Evolutionary conservation across 2,329 filamentous ascomycete species (phyloP).

Genomic region (Alternaria infectoria): DNA sequence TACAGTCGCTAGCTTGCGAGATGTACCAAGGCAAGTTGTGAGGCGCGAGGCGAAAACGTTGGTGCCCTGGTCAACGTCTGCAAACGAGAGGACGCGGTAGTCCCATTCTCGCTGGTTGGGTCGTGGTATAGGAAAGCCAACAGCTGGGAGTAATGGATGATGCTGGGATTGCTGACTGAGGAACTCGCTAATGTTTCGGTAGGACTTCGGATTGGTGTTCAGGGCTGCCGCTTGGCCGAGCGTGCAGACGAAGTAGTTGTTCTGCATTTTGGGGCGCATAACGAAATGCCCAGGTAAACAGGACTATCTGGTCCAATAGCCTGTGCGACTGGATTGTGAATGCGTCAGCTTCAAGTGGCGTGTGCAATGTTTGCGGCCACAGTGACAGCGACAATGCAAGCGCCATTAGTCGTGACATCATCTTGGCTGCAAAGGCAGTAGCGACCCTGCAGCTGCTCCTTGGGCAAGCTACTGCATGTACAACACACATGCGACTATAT

Average conservation of each 20-base stretch:
- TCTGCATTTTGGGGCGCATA: constrained; percentile 25
- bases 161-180: constrained; percentile 56
- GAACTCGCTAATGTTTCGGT: constrained; percentile 58
- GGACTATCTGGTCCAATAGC: not conserved
- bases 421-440: constrained; percentile 14
- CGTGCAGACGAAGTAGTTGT: constrained; percentile 67
- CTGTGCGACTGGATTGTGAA: not conserved
- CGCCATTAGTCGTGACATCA: constrained; percentile 38
- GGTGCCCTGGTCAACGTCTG: constrained; percentile 44
- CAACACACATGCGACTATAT: not conserved
- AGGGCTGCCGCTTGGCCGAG: constrained; percentile 60
- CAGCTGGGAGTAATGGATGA: constrained; percentile 52
- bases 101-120: constrained; percentile 27
- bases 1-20: constrained; percentile 44
- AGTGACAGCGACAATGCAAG: not conserved
- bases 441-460: constrained; percentile 4
- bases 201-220: constrained; percentile 45
- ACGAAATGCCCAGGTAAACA: not conserved
- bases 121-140: constrained; percentile 56
- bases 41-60: constrained; percentile 45
- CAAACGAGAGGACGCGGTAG: constrained; percentile 45
- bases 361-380: not conserved
- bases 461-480: not conserved
- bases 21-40: constrained; percentile 16
- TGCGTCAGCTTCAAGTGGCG: not conserved